Conservation (phyloP, 2,329 filamentous ascomycete species). For the Cercospora nicotianae region DNA sequence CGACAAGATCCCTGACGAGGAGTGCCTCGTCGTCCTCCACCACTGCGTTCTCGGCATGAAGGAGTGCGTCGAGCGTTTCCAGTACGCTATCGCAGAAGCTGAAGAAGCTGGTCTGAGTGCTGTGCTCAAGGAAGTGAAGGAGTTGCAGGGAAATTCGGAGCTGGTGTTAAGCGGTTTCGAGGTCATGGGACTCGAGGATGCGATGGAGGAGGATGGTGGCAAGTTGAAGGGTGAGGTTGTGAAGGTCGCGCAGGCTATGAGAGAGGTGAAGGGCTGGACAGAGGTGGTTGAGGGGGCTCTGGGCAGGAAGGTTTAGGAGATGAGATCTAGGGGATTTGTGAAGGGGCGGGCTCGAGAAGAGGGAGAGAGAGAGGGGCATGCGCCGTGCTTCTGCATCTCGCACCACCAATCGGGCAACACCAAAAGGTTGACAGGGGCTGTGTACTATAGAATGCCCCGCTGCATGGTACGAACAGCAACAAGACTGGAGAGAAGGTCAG, state of each 20-base stretch:
- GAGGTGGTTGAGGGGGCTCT: not conserved
- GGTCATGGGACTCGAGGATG: not conserved
- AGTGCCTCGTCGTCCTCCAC: not conserved
- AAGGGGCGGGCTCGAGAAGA: no score
- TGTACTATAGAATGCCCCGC: no score
- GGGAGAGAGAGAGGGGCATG: no score
- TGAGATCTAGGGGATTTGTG: no score
- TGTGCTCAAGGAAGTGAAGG: not conserved
- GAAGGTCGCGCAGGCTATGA: not conserved
- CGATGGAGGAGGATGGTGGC: not conserved
- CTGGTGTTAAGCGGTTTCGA: not conserved
- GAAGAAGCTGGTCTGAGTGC: not conserved
- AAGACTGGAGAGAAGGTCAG: no score
- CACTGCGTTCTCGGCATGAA: not conserved
- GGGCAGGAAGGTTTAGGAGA: not conserved
- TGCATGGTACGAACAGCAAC: no score
- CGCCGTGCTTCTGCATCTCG: no score
- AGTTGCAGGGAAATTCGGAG: not conserved
- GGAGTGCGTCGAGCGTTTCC: not conserved
- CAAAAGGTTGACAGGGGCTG: no score
- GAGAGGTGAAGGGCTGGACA: not conserved
- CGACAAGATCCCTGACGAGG: not conserved
- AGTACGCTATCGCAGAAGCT: not conserved
- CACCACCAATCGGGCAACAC: no score
- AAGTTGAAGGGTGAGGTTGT: not conserved